These are phyloP conservation scores for Camellia lanceoleosa DNA, from an alignment of 148 eudicot species.

Conservation along the genomic window DNA sequence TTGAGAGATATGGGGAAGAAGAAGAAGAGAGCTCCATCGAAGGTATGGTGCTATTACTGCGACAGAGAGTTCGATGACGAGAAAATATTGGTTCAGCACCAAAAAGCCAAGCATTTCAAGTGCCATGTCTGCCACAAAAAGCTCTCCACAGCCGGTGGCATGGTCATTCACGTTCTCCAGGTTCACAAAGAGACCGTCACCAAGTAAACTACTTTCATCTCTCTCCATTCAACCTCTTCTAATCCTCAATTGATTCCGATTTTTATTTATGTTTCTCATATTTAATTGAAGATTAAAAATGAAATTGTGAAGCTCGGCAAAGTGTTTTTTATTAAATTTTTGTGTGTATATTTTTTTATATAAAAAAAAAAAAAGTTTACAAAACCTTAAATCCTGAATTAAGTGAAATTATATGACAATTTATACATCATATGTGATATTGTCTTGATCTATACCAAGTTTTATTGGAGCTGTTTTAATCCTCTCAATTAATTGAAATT, in stretches of 20 bases:
- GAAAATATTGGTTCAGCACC: slow-evolving; percentile 93
- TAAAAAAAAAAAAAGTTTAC: too few relatives aligned
- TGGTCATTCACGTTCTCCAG: slow-evolving; percentile 96
- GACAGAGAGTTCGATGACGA: slow-evolving; percentile 97
- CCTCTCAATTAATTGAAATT: background rate
- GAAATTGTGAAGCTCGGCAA: too few relatives aligned
- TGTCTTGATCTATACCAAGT: background rate
- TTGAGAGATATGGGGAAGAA: slow-evolving; percentile 58
- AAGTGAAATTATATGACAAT: background rate
- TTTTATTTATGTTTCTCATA: too few relatives aligned
- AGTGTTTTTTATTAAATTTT: too few relatives aligned
- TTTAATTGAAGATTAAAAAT: too few relatives aligned
- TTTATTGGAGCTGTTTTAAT: background rate
- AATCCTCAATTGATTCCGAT: too few relatives aligned
- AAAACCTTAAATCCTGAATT: too few relatives aligned
- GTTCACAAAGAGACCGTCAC: slow-evolving; percentile 90
- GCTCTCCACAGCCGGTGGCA: slow-evolving; percentile 96
- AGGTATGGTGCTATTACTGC: slow-evolving; percentile 94
- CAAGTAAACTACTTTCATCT: slow-evolving; percentile 39
- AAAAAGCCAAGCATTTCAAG: slow-evolving; percentile 95
- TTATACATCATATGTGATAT: background rate
- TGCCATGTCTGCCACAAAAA: slow-evolving; percentile 95
- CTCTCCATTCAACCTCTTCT: background rate
- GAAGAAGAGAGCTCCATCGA: slow-evolving; percentile 67
- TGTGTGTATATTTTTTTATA: too few relatives aligned